Conservation (phyloP, 257 asterid genomes). For the Marsdenia floribunda region DNA sequence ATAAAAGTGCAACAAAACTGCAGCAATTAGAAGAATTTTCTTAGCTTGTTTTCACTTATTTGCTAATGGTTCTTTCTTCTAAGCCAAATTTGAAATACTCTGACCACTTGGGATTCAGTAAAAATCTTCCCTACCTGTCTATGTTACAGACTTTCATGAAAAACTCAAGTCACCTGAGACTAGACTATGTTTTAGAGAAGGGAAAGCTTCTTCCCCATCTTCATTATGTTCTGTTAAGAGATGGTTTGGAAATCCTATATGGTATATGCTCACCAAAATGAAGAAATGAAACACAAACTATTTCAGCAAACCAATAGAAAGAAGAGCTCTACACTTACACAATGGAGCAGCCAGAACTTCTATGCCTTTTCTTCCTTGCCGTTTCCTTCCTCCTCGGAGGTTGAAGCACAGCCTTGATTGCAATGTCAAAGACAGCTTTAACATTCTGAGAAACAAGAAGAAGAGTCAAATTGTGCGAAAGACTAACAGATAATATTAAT, state of each 20-base stretch:
- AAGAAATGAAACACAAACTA: neutral
- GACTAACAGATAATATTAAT: neutral
- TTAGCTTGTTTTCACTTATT: neutral
- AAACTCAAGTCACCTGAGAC: neutral
- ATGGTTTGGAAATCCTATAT: neutral
- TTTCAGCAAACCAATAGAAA: neutral
- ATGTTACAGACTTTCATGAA: neutral
- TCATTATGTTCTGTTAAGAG: neutral
- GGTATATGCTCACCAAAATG: neutral
- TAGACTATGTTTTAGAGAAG: neutral
- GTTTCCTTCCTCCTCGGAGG: slow-evolving; percentile 84
- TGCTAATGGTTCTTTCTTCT: too few species aligned
- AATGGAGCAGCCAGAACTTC: slow-evolving; percentile 63
- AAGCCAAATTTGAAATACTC: neutral
- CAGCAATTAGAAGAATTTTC: neutral
- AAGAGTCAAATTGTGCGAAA: neutral
- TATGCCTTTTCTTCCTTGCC: slow-evolving; percentile 49
- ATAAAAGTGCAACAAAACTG: neutral
- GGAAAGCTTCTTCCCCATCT: too few species aligned
- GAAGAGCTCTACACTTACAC: slow-evolving; percentile 47
- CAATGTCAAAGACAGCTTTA: slow-evolving; percentile 90
- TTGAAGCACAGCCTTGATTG: slow-evolving; percentile 89
- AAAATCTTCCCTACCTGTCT: too few species aligned
- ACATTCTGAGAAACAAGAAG: slow-evolving; percentile 51
- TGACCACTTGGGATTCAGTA: neutral